Percentiles rank a stretch among this genome's conserved stretches.
phyloP scores from a whole-genome alignment of 2,329 filamentous ascomycete genomes.

The Aspergillus neotritici region DNA sequence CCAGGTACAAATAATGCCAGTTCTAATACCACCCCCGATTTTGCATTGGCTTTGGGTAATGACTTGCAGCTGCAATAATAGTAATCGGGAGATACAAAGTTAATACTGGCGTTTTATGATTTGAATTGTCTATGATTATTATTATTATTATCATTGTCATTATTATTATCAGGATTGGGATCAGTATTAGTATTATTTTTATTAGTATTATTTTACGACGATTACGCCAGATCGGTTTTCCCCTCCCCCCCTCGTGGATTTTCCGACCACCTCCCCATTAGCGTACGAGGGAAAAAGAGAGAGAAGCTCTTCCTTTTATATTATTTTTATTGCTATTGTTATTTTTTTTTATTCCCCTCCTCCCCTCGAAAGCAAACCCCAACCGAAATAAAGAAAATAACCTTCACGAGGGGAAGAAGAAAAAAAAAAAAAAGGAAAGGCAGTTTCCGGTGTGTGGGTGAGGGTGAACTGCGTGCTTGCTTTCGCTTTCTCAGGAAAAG shows the following conservation, averaged over 20 bases:
- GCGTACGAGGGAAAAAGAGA: background rate
- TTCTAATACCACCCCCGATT: background rate
- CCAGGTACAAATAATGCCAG: background rate
- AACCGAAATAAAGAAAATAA: conserved; percentile 1
- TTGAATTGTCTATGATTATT: background rate
- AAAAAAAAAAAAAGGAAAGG: background rate
- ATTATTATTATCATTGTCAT: background rate
- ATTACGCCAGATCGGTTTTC: conserved; percentile 9
- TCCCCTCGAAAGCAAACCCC: too few species aligned
- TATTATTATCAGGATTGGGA: too few species aligned
- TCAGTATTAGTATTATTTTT: conserved; percentile 3
- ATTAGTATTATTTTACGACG: conserved; percentile 1
- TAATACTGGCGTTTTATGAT: too few species aligned
- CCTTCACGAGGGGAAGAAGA: background rate
- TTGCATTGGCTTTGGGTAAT: conserved; percentile 7
- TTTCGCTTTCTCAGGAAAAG: conserved; percentile 16
- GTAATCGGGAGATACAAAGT: conserved; percentile 5
- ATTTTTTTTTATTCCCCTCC: background rate
- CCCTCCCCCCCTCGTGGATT: conserved; percentile 15
- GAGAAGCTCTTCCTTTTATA: background rate
- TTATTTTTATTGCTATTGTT: too few species aligned
- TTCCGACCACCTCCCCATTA: conserved; percentile 5
- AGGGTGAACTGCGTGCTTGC: conserved; percentile 4
- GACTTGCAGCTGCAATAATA: conserved; percentile 19
- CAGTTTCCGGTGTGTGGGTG: background rate